Conservation (phyloP, 768 basidiomycete species). For the Tulasnella sp. region DNA sequence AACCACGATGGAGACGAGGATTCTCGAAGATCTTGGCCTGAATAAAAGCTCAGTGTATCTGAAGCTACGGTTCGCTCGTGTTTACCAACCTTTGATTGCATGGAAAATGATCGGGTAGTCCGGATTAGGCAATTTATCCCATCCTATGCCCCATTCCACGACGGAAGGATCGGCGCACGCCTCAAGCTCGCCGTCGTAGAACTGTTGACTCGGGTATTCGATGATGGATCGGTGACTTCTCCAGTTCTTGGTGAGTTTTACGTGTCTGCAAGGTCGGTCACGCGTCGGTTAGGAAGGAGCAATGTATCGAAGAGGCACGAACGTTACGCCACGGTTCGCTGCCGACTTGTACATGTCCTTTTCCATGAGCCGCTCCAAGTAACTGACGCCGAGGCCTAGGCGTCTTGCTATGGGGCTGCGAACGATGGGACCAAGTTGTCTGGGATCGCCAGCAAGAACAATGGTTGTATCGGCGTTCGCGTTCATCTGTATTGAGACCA, state of each 20-base stretch:
- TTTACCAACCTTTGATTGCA: neutral
- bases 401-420: constrained; percentile 59
- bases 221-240: constrained; percentile 65
- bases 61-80: too few relatives aligned
- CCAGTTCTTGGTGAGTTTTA: constrained; percentile 68
- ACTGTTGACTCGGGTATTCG: constrained; percentile 61
- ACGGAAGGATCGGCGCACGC: constrained; percentile 48
- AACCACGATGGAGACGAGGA: constrained; percentile 71
- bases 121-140: neutral
- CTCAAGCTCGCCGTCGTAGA: constrained; percentile 61
- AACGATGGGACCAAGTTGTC: constrained; percentile 72
- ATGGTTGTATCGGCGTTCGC: constrained; percentile 59
- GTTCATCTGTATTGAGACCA: constrained; percentile 64
- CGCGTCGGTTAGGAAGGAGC: too few relatives aligned
- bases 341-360: constrained; percentile 44
- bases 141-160: neutral
- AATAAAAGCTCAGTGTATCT: too few relatives aligned
- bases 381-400: constrained; percentile 63
- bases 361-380: constrained; percentile 63
- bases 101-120: constrained; percentile 30
- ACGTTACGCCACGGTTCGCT: neutral
- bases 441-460: constrained; percentile 69
- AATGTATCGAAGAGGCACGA: neutral
- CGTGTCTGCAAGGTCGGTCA: constrained; percentile 48
- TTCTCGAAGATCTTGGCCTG: constrained; percentile 59